These are phyloP conservation scores for Pythium utonaiense DNA, from an alignment of 352 stramenopile species.

Conservation along the genomic window DNA sequence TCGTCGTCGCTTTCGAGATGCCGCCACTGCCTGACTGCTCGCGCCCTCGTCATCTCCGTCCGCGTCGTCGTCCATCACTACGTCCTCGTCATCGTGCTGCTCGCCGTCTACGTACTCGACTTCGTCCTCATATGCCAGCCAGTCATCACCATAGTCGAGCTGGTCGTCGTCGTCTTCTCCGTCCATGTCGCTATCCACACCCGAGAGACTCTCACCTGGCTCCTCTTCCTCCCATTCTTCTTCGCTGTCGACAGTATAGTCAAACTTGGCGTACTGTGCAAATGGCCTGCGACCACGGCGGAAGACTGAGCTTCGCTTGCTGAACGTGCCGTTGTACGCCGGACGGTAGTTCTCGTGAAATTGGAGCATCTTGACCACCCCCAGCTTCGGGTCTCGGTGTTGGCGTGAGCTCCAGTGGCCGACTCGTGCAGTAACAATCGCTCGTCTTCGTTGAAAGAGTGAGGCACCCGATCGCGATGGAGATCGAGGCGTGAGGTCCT, in stretches of 20 bases:
- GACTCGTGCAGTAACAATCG: slow-evolving; percentile 18
- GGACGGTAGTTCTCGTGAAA: slow-evolving; percentile 84
- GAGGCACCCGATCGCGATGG: not conserved
- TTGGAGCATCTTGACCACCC: slow-evolving; percentile 83
- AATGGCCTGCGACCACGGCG: slow-evolving; percentile 63
- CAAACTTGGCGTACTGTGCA: slow-evolving; percentile 54
- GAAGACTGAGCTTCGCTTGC: slow-evolving; percentile 45
- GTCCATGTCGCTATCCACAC: slow-evolving; percentile 57
- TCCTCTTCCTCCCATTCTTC: slow-evolving; percentile 90
- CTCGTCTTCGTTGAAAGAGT: slow-evolving; percentile 22
- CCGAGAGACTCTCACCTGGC: slow-evolving; percentile 77
- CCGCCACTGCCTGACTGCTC: not conserved
- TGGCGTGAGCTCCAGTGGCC: slow-evolving; percentile 51
- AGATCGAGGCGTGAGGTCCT: not conserved
- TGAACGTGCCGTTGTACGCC: slow-evolving; percentile 80
- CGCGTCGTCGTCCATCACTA: slow-evolving; percentile 22
- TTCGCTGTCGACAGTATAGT: slow-evolving; percentile 82
- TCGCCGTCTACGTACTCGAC: slow-evolving; percentile 67
- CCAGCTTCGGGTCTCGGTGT: slow-evolving; percentile 50
- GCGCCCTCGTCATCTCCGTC: slow-evolving; percentile 32
- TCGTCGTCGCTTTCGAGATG: slow-evolving; percentile 48
- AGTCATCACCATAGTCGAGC: slow-evolving; percentile 83
- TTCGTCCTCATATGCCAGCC: slow-evolving; percentile 86
- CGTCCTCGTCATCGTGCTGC: slow-evolving; percentile 35
- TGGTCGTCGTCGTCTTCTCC: slow-evolving; percentile 77